Evolutionary conservation across 2,329 filamentous ascomycete genomes (phyloP).

Genomic region (Ceratocystis destructans): DNA sequence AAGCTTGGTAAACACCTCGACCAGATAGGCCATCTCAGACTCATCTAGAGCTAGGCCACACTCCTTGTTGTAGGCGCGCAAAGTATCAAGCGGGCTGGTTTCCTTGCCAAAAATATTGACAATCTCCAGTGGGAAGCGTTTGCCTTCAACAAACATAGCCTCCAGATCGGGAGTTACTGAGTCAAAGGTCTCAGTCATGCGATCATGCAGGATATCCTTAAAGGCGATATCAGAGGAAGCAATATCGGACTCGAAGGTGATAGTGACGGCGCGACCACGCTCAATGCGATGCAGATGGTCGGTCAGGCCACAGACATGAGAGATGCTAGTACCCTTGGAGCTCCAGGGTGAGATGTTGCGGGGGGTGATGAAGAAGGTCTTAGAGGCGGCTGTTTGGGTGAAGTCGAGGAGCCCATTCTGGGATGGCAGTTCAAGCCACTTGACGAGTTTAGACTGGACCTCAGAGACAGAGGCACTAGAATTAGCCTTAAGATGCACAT

Average conservation of each 20-base stretch:
- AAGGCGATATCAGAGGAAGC: conserved; percentile 35
- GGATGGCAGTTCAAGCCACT: conserved; percentile 19
- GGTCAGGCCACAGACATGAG: conserved; percentile 75
- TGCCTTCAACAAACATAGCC: conserved; percentile 62
- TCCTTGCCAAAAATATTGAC: conserved; percentile 58
- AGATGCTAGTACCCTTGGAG: conserved; percentile 87
- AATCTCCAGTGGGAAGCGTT: conserved; percentile 50
- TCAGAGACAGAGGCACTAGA: conserved; percentile 24
- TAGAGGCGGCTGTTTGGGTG: conserved; percentile 16
- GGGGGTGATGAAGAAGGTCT: conserved; percentile 54
- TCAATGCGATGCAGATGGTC: conserved; percentile 64
- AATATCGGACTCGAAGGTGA: conserved; percentile 39
- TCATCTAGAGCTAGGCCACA: conserved; percentile 77
- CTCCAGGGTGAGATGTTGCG: conserved; percentile 93
- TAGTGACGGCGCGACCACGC: conserved; percentile 64
- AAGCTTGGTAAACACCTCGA: conserved; percentile 40
- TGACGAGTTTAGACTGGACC: conserved; percentile 20
- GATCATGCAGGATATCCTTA: conserved; percentile 68
- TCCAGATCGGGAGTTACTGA: conserved; percentile 53
- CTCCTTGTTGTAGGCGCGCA: conserved; percentile 71
- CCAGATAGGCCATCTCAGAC: conserved; percentile 83
- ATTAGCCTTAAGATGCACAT: conserved; percentile 43
- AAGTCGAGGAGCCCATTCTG: conserved; percentile 13
- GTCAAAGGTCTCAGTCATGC: conserved; percentile 83
- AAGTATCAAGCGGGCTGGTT: conserved; percentile 51